Percentiles rank a stretch among this genome's conserved stretches.
phyloP scores from a whole-genome alignment of 352 stramenopile species.

The Globisporangium acanthophoron region DNA sequence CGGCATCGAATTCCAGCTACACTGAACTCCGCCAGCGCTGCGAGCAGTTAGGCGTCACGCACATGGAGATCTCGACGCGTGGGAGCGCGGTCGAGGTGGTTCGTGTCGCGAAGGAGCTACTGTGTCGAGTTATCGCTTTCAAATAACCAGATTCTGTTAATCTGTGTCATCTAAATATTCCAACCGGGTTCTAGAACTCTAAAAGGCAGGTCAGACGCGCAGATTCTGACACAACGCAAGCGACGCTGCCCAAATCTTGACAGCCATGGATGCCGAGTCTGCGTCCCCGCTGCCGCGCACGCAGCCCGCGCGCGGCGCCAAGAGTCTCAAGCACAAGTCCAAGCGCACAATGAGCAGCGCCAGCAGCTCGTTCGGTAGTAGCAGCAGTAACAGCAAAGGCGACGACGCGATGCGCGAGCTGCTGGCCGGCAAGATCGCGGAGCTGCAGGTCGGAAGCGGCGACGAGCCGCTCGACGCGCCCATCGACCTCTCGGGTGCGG shows the following conservation, averaged over 20 bases:
- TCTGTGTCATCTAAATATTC: too few species aligned
- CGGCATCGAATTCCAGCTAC: too few species aligned
- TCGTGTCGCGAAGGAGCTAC: background rate
- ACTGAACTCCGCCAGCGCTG: background rate
- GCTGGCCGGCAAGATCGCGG: constrained; percentile 77
- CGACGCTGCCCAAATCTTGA: too few species aligned
- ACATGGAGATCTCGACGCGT: constrained; percentile 1
- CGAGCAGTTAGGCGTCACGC: background rate
- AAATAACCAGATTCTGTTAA: too few species aligned
- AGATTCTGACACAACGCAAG: too few species aligned
- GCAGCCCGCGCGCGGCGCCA: constrained; percentile 43
- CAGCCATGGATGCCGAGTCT: background rate
- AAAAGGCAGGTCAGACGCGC: background rate
- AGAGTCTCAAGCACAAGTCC: constrained; percentile 81
- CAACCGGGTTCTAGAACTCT: too few species aligned
- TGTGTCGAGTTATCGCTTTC: background rate
- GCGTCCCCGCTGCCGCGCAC: constrained; percentile 21
- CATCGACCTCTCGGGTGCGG: constrained; percentile 55
- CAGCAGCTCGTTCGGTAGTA: constrained; percentile 5
- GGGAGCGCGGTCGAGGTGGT: background rate
- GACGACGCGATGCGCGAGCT: constrained; percentile 74
- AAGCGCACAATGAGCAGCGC: constrained; percentile 46
- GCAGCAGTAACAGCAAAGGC: constrained; percentile 15
- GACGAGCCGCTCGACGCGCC: constrained; percentile 72
- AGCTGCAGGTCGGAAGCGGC: constrained; percentile 70